Evolutionary conservation across 2,329 filamentous ascomycete species (phyloP).

Genomic region (Triangularia verruculosa): DNA sequence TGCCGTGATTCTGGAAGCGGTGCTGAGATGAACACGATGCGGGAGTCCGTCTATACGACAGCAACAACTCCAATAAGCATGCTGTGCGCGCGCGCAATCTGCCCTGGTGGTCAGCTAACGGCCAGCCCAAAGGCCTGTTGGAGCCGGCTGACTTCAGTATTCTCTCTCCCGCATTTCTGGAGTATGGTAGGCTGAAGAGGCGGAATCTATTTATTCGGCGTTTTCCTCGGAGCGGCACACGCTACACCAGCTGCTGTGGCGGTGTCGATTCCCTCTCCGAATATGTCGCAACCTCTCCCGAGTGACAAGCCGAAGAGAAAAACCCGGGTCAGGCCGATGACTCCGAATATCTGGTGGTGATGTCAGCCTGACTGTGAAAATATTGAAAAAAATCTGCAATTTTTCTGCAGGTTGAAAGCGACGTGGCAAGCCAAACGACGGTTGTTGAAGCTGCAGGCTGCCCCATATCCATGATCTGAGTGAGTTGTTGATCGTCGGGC

Average conservation of each 20-base stretch:
- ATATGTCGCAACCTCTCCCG: neutral
- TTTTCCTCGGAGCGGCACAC: neutral
- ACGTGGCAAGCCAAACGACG: neutral
- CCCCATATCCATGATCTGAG: slow-evolving; percentile 10
- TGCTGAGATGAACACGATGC: neutral
- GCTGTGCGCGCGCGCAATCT: neutral
- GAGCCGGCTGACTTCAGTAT: neutral
- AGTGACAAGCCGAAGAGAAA: too few relatives aligned
- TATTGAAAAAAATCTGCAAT: neutral
- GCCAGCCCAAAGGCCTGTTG: neutral
- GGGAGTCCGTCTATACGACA: neutral
- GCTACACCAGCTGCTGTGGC: neutral
- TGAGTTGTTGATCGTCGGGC: slow-evolving; percentile 16
- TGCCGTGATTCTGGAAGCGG: slow-evolving; percentile 1
- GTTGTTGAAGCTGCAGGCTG: neutral
- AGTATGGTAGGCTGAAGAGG: neutral
- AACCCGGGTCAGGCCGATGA: neutral
- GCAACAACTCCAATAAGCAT: neutral
- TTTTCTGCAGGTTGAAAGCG: neutral
- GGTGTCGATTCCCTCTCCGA: neutral
- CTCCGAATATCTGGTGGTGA: neutral
- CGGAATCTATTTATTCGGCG: neutral
- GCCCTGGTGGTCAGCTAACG: neutral
- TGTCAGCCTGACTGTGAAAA: slow-evolving; percentile 1
- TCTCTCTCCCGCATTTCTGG: neutral